Percentiles rank a stretch among this genome's conserved stretches.
phyloP scores from a whole-genome alignment of 208 protist species.

The Porcisia hertigi region DNA sequence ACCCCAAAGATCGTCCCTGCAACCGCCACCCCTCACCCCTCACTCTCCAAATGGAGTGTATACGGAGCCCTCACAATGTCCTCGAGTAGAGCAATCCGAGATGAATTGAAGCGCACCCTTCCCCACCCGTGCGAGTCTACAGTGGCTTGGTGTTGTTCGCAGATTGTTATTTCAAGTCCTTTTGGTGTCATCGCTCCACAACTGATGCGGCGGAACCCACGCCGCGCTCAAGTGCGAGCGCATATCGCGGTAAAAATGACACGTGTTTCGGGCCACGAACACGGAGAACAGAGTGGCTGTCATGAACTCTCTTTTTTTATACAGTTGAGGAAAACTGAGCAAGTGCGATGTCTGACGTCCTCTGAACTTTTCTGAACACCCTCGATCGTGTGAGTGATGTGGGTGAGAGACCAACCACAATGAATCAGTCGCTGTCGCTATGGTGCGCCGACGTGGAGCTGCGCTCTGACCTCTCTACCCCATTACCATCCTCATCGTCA shows the following conservation, averaged over 20 bases:
- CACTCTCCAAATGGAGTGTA: background rate
- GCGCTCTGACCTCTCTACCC: constrained; percentile 6
- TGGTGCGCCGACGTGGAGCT: background rate
- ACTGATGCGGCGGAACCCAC: background rate
- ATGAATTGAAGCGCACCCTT: no score
- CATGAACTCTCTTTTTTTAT: background rate
- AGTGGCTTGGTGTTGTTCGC: background rate
- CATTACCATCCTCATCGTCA: constrained; percentile 29
- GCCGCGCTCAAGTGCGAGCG: no score
- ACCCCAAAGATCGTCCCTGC: background rate
- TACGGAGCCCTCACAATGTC: background rate
- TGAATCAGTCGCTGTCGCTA: background rate
- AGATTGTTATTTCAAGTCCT: background rate
- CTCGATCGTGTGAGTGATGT: background rate
- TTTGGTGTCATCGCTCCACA: constrained; percentile 1
- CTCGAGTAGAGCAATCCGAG: background rate
- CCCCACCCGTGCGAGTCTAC: background rate
- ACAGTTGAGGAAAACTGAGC: background rate
- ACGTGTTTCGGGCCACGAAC: no score
- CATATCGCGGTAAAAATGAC: background rate
- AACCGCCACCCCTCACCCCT: background rate
- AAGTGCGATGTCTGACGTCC: background rate
- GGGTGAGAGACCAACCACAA: background rate
- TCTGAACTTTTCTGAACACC: background rate
- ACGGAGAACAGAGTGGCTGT: background rate